Percentiles rank a stretch among this genome's conserved stretches.
phyloP scores from a whole-genome alignment of 31 red algal species.

The Odonthalia washingtoniensis region DNA sequence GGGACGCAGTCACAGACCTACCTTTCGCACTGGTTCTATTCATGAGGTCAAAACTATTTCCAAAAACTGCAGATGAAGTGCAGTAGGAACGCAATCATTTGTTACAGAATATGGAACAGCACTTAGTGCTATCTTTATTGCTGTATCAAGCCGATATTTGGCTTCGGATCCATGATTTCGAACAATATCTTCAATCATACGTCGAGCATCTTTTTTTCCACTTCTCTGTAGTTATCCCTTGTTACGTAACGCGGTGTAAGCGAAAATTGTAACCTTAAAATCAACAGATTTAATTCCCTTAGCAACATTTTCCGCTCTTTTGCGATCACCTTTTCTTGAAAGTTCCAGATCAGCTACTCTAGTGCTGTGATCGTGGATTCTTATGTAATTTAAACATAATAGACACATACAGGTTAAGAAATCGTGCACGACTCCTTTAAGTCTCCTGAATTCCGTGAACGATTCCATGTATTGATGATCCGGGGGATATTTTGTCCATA shows the following conservation, averaged over 20 bases:
- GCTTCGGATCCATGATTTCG: slow-evolving; percentile 69
- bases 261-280: slow-evolving; percentile 50
- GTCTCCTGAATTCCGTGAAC: slow-evolving; percentile 91
- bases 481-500: slow-evolving; percentile 92
- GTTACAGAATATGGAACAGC: slow-evolving; percentile 74
- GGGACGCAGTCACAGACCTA: slow-evolving; percentile 82
- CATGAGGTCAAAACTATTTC: slow-evolving; percentile 96
- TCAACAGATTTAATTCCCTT: slow-evolving; percentile 38
- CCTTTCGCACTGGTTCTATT: slow-evolving; percentile 98
- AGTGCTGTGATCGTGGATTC: slow-evolving; percentile 88
- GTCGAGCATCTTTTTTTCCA: slow-evolving; percentile 35
- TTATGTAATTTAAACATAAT: slow-evolving; percentile 85
- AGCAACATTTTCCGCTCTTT: slow-evolving; percentile 49
- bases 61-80: slow-evolving; percentile 77
- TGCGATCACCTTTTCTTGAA: slow-evolving; percentile 52
- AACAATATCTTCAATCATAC: slow-evolving; percentile 65
- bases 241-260: slow-evolving; percentile 59
- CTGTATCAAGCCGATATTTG: slow-evolving; percentile 85
- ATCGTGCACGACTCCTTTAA: slow-evolving; percentile 78
- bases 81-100: slow-evolving; percentile 77
- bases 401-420: slow-evolving; percentile 88
- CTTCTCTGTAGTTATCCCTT: neutral
- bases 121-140: slow-evolving; percentile 83
- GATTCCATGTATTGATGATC: slow-evolving; percentile 88
- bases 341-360: slow-evolving; percentile 92